These are phyloP conservation scores for Lenwebbia sp. DNA, from an alignment of 345 rosid species.

Conservation along the genomic window DNA sequence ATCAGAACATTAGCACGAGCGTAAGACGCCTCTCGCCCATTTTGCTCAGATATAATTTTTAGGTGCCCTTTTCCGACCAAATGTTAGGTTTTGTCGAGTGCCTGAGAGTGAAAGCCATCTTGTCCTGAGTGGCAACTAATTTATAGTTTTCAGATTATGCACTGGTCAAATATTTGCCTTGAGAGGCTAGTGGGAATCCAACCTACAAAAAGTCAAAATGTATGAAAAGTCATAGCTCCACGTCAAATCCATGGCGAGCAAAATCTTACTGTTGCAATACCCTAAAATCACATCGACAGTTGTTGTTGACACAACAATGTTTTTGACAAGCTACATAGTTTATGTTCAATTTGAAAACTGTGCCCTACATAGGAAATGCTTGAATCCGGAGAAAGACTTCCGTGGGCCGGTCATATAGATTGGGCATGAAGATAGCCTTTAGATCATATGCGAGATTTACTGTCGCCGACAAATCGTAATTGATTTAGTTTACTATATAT, in stretches of 20 bases:
- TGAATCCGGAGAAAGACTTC: background rate
- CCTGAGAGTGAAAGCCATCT: background rate
- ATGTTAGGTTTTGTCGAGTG: background rate
- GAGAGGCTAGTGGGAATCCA: background rate
- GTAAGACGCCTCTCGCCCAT: background rate
- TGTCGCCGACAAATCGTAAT: background rate
- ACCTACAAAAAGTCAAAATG: background rate
- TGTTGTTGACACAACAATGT: background rate
- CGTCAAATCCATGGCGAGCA: background rate
- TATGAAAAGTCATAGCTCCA: background rate
- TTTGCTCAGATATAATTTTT: background rate
- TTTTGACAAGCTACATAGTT: background rate
- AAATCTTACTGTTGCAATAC: background rate
- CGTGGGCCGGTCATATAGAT: background rate
- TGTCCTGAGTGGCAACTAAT: background rate
- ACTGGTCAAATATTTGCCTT: background rate
- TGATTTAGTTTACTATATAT: background rate
- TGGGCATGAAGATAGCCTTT: background rate
- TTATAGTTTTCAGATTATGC: background rate
- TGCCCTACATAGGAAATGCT: background rate
- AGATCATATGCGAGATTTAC: background rate
- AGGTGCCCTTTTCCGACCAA: background rate
- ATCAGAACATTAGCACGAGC: background rate
- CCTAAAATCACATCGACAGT: background rate
- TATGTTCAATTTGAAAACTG: background rate